Evolutionary conservation across 2,329 filamentous ascomycete genomes (phyloP), one percentile per base, ranked within the genome.

Genomic region (Capronia epimyces): DNA sequence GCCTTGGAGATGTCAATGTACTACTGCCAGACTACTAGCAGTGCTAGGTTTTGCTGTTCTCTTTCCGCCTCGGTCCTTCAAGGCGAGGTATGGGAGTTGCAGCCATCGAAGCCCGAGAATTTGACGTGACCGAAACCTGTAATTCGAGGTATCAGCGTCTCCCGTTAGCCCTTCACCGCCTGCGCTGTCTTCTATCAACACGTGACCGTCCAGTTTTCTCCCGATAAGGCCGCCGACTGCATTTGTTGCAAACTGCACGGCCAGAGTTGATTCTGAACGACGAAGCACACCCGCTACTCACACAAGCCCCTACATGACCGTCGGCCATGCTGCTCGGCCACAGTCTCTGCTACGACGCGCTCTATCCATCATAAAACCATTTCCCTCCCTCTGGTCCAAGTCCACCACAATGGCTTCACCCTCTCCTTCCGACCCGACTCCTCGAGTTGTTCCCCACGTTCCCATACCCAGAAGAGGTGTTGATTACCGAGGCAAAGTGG

Each of bases 401-500:
- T 31, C 40, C 20, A 12, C 31, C 16, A 52, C 34, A 21, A 55
- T 58, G 48, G 36, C 48, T 8, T 40, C 49, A 24, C 41, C 45
- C 9, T 15, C 44, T 1, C 20, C 49, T 10, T n/a, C 25, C 20
- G 24, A 32, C 9, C 2, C 22, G 18, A 15, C 34, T 46, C 10
- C 42, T 40, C 36, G 32, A n/a, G 27, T 40, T 32, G 50, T 48
- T 62, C 83, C 85, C 66, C 82, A 76, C 65, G 87, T 95, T 31
- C 84, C 89, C 45, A 95, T 96, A 60, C 91, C 91, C 58, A 79
- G 77, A 55, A 86, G 86, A 68, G 91, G 91, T 45, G 89, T 95
- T 64, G 89, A 96, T 74, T 97, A 96, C 71, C 82, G 91, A 62
- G 86, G 87, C 70, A 96, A 94, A 70, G 73, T 97, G 59, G 93